Base-by-base conservation (phyloP, 352 stramenopile species). In the Phytophthora pisi region DNA sequence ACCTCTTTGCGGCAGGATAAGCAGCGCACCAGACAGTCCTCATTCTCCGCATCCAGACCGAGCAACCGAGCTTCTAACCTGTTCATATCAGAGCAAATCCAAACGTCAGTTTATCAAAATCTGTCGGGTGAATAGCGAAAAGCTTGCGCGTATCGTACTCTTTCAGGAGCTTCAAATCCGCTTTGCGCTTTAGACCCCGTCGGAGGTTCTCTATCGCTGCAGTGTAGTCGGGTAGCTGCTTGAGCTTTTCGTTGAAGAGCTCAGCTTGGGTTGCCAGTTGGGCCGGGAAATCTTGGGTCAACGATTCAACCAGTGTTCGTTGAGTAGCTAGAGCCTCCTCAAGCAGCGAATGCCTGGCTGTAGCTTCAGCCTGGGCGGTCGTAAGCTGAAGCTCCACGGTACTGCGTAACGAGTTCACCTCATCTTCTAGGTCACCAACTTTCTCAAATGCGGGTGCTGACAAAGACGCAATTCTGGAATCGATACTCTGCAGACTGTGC, bases 1-100 rank as follows among this genome's bases (percentile, higher is more conserved):
- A 92, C 72, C 57, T 92, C 84, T 62, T 90, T 92, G 49, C 82
- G 84, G 55, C 84, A 92, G 30, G 84, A 90, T 11, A 92, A 66
- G 34, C 84, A 90, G 0, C 84, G 84, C 26, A 92, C 69, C 0
- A 92, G 71, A 55, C 84, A 92, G 53, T 92, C 84, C 55, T 92
- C 82, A 11, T 68, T 72, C 20, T 89, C 79, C 0, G 61, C 63
- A 9, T 90, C 69, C 16, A 81, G 68, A 0, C 80, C 80, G 10
- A 89, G 69, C 16, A 90, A 57, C 4, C 77, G 68, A 3, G 77
- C 75, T 63, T 90, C 81, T 23, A 92, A 65, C 49, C 84, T 92
- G 43, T 50, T 50, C 18, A 18, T 15, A 11, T 2, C 43, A 50
- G 4, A 50, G 18, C 15, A 47, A 23, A 23, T 8, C 40, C 24